Percentiles rank a stretch among this genome's conserved stretches.
Evolutionary conservation across 345 rosid species (phyloP).

Genomic region (Hypericum androsaemum): DNA sequence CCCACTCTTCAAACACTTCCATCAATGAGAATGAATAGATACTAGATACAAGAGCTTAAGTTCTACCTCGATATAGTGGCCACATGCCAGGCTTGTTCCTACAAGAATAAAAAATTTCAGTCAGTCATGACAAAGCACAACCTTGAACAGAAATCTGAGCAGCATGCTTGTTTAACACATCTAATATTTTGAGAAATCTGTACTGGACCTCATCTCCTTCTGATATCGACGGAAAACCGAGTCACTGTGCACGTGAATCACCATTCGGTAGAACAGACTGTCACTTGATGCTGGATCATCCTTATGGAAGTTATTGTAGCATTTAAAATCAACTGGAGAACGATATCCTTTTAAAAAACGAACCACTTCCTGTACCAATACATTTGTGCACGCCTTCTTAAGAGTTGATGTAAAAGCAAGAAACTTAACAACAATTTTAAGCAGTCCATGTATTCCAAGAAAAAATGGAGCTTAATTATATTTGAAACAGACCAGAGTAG

Average conservation of each 20-base stretch:
- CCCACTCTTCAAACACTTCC: no score
- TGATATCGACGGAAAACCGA: constrained; percentile 82
- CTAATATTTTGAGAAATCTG: not conserved
- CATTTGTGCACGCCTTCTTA: no score
- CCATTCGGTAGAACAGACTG: constrained; percentile 77
- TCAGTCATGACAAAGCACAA: not conserved
- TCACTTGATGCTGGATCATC: constrained; percentile 48
- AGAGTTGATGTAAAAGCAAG: not conserved
- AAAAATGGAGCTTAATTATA: no score
- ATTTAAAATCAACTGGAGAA: constrained; percentile 73
- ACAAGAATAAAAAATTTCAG: constrained; percentile 22
- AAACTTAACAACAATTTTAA: not conserved
- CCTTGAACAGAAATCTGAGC: constrained; percentile 9
- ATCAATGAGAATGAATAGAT: no score
- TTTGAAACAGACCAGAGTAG: no score
- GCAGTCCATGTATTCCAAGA: not conserved
- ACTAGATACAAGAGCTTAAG: not conserved
- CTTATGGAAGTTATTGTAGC: constrained; percentile 79
- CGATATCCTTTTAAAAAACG: constrained; percentile 74
- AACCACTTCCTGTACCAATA: constrained; percentile 64
- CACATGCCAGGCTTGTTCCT: constrained; percentile 75
- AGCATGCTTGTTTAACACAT: not conserved
- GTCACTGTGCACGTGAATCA: constrained; percentile 83
- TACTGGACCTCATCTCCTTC: constrained; percentile 82
- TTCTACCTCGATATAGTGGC: constrained; percentile 96